These are phyloP conservation scores for Echinochloa phyllopogon DNA, from an alignment of 176 grass and related monocot genomes.

Conservation along the genomic window DNA sequence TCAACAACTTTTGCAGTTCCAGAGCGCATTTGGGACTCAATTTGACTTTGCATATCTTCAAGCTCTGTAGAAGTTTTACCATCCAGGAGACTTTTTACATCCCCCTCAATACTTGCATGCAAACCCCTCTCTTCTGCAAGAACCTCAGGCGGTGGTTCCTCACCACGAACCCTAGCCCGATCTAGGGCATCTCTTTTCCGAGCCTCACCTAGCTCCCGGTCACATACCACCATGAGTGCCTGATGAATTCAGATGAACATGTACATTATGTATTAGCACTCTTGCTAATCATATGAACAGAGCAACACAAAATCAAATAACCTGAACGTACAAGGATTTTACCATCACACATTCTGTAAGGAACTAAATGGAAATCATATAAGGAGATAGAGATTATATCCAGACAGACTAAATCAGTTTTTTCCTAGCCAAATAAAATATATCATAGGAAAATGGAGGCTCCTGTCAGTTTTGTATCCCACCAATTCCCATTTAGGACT, in stretches of 20 bases:
- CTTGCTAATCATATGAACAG: not conserved
- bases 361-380: constrained; percentile 12
- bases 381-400: constrained; percentile 33
- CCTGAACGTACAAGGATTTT: constrained; percentile 2
- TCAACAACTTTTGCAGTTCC: constrained; percentile 98
- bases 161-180: constrained; percentile 95
- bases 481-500: not conserved
- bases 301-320: constrained; percentile 15
- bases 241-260: constrained; percentile 46
- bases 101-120: constrained; percentile 87
- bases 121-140: constrained; percentile 93
- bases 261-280: constrained; percentile 31
- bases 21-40: constrained; percentile 94
- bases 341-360: constrained; percentile 23
- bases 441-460: constrained; percentile 19
- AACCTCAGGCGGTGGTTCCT: constrained; percentile 87
- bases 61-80: constrained; percentile 75
- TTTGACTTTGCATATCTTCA: constrained; percentile 88
- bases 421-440: constrained; percentile 19
- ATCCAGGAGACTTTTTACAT: constrained; percentile 90
- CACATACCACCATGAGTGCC: constrained; percentile 91
- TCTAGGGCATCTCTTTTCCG: constrained; percentile 89
- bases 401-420: not conserved
- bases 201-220: constrained; percentile 90
- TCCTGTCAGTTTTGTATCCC: constrained; percentile 2